Evolutionary conservation across 1,139 yeast genomes (phyloP), one percentile per base, ranked within the genome.

Genomic region (Geotrichum australiense): DNA sequence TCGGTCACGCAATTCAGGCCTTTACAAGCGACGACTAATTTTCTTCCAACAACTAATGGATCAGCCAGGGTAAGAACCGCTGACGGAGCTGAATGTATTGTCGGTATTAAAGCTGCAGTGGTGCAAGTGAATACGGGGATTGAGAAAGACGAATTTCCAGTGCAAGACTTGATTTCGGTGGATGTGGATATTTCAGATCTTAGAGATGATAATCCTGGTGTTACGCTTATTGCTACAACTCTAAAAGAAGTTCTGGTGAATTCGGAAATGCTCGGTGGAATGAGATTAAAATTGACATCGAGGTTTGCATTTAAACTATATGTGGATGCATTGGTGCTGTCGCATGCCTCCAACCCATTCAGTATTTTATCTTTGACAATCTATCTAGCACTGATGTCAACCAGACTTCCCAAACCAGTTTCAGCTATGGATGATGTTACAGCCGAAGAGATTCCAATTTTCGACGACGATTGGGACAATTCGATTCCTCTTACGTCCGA

Each of bases 81-180:
- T 45, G 96, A 89, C 61, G 96, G 97, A 18, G 78, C 87, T 52
- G 97, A 89, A 61, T 86, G 96, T 57, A 80, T 89, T 37, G 89
- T 86, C 2, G 91, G 96, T 55, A 74, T 89, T 39, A 89, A 89
- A 61, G 75, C 89, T 7, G 82, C 83, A 54, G 96, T 89, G 2
- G 82, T 84, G n/a, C 67, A 58, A 47, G 53, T 39, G 8, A 39
- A 39, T 28, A 28, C 35, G n/a, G 24, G 27, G 8, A 20, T 33
- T 7, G 21, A 31, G 7, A 41, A 26, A 31, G 59, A 12, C 59
- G 24, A 37, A 4, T 46, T 42, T 7, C 45, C 47, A 6, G 43
- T 37, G 5, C 26, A 50, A 25, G 68, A 73, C 23, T 64, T 86
- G 26, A 66, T 89, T 4, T 78, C 79, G 38, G 79, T 86, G 31